Conservation (phyloP, 192 early-diverging fungal species). For the Dissophora ornata region DNA sequence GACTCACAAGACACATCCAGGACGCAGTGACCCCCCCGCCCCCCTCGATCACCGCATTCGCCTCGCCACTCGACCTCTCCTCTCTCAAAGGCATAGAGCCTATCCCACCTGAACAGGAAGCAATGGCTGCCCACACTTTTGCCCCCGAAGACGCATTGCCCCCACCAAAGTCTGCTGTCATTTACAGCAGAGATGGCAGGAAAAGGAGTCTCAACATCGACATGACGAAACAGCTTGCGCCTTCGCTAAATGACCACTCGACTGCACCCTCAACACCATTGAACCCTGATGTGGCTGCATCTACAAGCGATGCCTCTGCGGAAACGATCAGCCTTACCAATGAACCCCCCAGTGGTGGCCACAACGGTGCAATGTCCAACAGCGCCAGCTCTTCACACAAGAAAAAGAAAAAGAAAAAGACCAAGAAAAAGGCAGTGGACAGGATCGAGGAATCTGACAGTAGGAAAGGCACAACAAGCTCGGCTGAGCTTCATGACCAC, state of each 20-base stretch:
- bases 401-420: slow-evolving; percentile 49
- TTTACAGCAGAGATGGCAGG: slow-evolving; percentile 57
- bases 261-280: slow-evolving; percentile 21
- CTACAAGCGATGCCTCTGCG: slow-evolving; percentile 7
- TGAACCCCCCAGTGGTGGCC: neutral
- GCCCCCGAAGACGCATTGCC: slow-evolving; percentile 55
- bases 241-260: slow-evolving; percentile 34
- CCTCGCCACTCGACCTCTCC: neutral
- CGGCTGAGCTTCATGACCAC: neutral
- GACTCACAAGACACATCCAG: too few species aligned
- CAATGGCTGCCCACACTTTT: slow-evolving; percentile 54
- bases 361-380: slow-evolving; percentile 1
- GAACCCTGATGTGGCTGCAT: slow-evolving; percentile 5
- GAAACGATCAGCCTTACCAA: neutral
- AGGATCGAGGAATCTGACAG: slow-evolving; percentile 40
- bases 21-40: too few species aligned
- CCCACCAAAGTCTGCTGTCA: slow-evolving; percentile 55
- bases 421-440: slow-evolving; percentile 41
- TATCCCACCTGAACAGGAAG: neutral
- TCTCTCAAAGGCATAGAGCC: too few species aligned
- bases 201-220: slow-evolving; percentile 54
- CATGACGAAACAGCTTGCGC: slow-evolving; percentile 44
- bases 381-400: slow-evolving; percentile 17
- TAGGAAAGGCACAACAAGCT: slow-evolving; percentile 4
- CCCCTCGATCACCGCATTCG: neutral